Evolutionary conservation across 257 asterid genomes (phyloP).

Genomic region (Rehmannia glutinosa): DNA sequence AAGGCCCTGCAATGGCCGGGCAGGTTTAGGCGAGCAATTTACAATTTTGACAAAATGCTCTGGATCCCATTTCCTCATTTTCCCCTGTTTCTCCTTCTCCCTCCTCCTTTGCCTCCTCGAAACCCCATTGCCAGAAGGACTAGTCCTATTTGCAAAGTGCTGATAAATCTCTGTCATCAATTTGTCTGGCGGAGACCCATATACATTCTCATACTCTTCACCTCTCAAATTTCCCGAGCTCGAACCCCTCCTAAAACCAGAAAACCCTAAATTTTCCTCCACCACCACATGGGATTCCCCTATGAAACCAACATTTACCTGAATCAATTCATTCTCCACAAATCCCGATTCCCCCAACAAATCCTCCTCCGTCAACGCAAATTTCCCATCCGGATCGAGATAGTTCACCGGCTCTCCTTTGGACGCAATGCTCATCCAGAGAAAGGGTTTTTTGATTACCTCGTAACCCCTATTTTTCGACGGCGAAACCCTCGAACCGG

Average conservation of each 20-base stretch:
- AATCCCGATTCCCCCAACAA: conserved; percentile 32
- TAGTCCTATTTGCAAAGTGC: conserved; percentile 69
- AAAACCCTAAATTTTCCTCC: conserved; percentile 50
- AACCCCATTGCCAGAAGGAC: conserved; percentile 70
- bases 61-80: conserved; percentile 58
- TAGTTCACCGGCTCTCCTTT: conserved; percentile 57
- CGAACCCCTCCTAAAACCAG: conserved; percentile 23
- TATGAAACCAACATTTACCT: conserved; percentile 60
- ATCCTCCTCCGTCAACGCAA: conserved; percentile 40
- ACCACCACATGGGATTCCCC: conserved; percentile 60
- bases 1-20: conserved; percentile 81
- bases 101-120: conserved; percentile 85
- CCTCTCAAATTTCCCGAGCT: conserved; percentile 38
- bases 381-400: conserved; percentile 62
- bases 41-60: conserved; percentile 74
- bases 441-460: conserved; percentile 50
- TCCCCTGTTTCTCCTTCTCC: conserved; percentile 70
- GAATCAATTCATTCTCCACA: conserved; percentile 47
- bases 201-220: conserved; percentile 48
- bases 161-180: conserved; percentile 78
- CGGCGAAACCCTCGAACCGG: conserved; percentile 67
- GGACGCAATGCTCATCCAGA: conserved; percentile 57
- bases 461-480: conserved; percentile 42
- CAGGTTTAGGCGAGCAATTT: conserved; percentile 57
- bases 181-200: conserved; percentile 73